phyloP scores from a whole-genome alignment of 208 protist genomes.

The Trypanosoma grayi region DNA sequence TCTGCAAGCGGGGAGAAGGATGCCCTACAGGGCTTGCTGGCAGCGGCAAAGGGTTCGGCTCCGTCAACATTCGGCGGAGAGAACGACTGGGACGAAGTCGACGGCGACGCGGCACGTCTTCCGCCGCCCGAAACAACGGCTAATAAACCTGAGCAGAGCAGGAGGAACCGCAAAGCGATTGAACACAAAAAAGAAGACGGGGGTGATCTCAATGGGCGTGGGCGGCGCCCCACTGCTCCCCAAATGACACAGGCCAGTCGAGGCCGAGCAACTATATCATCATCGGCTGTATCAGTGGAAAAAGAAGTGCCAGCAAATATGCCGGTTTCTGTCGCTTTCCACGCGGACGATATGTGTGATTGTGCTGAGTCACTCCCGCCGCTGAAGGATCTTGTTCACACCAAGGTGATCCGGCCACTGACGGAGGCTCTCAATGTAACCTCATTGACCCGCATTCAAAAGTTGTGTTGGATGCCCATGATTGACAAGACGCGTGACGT shows the following conservation, averaged over 20 bases:
- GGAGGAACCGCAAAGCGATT: too few relatives aligned
- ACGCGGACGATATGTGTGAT: constrained; percentile 40
- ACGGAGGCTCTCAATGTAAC: constrained; percentile 59
- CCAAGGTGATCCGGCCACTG: constrained; percentile 61
- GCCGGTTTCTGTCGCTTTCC: constrained; percentile 31
- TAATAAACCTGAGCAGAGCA: too few relatives aligned
- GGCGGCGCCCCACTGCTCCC: neutral
- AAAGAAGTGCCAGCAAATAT: neutral
- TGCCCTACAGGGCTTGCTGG: constrained; percentile 35
- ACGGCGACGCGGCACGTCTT: too few relatives aligned
- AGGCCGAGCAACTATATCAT: neutral
- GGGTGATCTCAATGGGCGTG: neutral
- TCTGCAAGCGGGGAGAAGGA: constrained; percentile 35
- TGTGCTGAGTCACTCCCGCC: constrained; percentile 37
- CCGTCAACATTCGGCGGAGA: too few relatives aligned
- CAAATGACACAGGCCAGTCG: neutral
- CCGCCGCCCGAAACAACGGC: too few relatives aligned
- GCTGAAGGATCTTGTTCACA: constrained; percentile 60
- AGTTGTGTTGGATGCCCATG: constrained; percentile 29
- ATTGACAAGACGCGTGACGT: constrained; percentile 37
- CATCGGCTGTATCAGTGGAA: neutral
- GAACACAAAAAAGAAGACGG: neutral
- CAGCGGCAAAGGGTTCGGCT: neutral
- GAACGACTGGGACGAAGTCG: too few relatives aligned
- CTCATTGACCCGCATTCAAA: constrained; percentile 34